Conservation (phyloP, 495 filamentous ascomycete species). For the Aspergillus steynii region DNA sequence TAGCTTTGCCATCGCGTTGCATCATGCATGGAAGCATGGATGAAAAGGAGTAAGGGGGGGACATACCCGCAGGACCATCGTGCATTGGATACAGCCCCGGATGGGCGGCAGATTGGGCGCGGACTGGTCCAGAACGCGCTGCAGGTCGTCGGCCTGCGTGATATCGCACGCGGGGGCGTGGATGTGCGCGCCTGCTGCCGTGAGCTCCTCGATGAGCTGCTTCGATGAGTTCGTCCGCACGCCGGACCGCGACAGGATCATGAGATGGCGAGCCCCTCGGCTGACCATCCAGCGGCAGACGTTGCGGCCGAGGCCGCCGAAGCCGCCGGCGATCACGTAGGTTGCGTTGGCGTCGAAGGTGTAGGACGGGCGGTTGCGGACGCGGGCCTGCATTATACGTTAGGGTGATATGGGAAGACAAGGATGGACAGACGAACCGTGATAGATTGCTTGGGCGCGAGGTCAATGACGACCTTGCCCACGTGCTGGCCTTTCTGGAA, state of each 20-base stretch:
- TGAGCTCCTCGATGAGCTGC: slow-evolving; percentile 6
- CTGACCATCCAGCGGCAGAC: slow-evolving; percentile 60
- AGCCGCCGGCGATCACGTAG: slow-evolving; percentile 63
- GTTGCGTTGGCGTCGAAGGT: slow-evolving; percentile 42
- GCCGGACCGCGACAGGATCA: slow-evolving; percentile 42
- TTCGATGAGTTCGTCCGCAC: not conserved
- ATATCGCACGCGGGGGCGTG: slow-evolving; percentile 7
- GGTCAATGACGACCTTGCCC: slow-evolving; percentile 13
- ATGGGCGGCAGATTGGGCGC: slow-evolving; percentile 40
- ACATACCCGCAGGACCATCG: slow-evolving; percentile 19
- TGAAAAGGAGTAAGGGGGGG: too few relatives aligned
- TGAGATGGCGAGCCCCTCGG: slow-evolving; percentile 58
- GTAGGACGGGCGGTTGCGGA: too few relatives aligned
- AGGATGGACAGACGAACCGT: too few relatives aligned
- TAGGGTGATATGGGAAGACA: too few relatives aligned
- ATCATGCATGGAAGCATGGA: too few relatives aligned
- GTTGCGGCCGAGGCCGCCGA: slow-evolving; percentile 62
- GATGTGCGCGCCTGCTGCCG: not conserved
- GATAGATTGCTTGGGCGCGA: slow-evolving; percentile 25
- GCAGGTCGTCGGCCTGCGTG: not conserved
- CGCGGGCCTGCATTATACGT: too few relatives aligned
- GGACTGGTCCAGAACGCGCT: not conserved
- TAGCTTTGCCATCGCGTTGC: too few relatives aligned
- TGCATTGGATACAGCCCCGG: slow-evolving; percentile 47
- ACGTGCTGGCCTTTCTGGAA: too few relatives aligned